Percentiles rank a stretch among this genome's conserved stretches.
Conservation (phyloP, 2,329 filamentous ascomycete species). For the Phialophora expanda region DNA sequence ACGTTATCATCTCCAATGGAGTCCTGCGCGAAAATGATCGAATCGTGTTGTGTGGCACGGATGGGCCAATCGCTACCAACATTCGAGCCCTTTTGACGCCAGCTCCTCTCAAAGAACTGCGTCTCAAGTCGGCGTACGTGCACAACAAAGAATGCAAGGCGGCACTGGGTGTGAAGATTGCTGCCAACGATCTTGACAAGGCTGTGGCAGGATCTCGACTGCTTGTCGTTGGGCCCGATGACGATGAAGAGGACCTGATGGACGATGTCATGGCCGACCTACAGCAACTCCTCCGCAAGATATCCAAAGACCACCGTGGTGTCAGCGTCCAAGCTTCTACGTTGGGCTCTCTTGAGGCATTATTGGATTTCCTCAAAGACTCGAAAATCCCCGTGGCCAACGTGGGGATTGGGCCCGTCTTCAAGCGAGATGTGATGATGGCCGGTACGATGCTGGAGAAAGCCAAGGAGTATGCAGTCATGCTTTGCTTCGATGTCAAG, state of each 20-base stretch:
- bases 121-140: slow-evolving; percentile 93
- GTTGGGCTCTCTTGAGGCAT: slow-evolving; percentile 90
- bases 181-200: slow-evolving; percentile 90
- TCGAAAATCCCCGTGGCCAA: slow-evolving; percentile 98
- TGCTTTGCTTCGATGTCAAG: slow-evolving; percentile 99
- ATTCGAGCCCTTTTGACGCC: slow-evolving; percentile 93
- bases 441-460: slow-evolving; percentile 95
- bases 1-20: slow-evolving; percentile 95
- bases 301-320: slow-evolving; percentile 89
- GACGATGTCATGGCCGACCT: slow-evolving; percentile 97
- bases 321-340: slow-evolving; percentile 97
- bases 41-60: slow-evolving; percentile 94
- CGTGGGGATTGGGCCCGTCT: slow-evolving; percentile 95
- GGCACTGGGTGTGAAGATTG: slow-evolving; percentile 97
- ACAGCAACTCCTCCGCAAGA: slow-evolving; percentile 85
- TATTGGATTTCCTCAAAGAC: slow-evolving; percentile 92
- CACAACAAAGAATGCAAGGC: slow-evolving; percentile 99
- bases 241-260: slow-evolving; percentile 95
- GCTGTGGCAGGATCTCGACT: slow-evolving; percentile 96
- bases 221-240: slow-evolving; percentile 89
- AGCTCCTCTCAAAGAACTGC: slow-evolving; percentile 88
- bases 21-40: slow-evolving; percentile 91
- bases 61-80: slow-evolving; percentile 92
- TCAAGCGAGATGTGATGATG: slow-evolving; percentile 96
- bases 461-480: slow-evolving; percentile 91